Conservation (phyloP, 345 rosid genomes). For the Schrenkiella parvula region DNA sequence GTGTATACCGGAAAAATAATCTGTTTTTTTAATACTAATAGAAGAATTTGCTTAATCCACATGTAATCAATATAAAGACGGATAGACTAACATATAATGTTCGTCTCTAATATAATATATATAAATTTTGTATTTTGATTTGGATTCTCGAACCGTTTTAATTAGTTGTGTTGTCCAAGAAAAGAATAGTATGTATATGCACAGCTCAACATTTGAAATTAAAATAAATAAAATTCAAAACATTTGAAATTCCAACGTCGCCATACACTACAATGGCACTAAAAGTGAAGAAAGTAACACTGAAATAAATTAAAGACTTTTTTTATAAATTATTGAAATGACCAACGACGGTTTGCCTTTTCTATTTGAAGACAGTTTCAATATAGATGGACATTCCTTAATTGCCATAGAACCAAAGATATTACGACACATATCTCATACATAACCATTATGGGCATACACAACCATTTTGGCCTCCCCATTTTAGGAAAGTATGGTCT, state of each 20-base stretch:
- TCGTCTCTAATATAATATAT: too few relatives aligned
- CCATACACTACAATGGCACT: neutral
- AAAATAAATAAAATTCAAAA: neutral
- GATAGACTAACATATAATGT: too few relatives aligned
- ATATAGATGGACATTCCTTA: conserved; percentile 24
- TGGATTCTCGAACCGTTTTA: too few relatives aligned
- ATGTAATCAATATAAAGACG: too few relatives aligned
- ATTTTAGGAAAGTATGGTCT: conserved; percentile 26
- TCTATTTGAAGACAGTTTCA: conserved; percentile 24
- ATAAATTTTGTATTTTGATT: too few relatives aligned
- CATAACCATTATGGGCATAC: conserved; percentile 17
- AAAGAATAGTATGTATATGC: too few relatives aligned
- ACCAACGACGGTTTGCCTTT: conserved; percentile 11
- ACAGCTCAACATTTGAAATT: neutral
- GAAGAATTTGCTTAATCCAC: too few relatives aligned
- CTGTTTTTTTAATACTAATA: too few relatives aligned
- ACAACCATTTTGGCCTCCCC: conserved; percentile 26
- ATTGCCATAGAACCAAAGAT: conserved; percentile 31
- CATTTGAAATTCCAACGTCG: neutral
- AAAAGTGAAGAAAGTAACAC: neutral
- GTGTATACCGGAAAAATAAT: too few relatives aligned
- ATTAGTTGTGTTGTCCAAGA: too few relatives aligned
- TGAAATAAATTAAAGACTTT: neutral
- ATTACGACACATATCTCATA: conserved; percentile 27
- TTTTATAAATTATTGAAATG: neutral